phyloP scores from a whole-genome alignment of 306 rosid genomes.

The Glycine latifolia region DNA sequence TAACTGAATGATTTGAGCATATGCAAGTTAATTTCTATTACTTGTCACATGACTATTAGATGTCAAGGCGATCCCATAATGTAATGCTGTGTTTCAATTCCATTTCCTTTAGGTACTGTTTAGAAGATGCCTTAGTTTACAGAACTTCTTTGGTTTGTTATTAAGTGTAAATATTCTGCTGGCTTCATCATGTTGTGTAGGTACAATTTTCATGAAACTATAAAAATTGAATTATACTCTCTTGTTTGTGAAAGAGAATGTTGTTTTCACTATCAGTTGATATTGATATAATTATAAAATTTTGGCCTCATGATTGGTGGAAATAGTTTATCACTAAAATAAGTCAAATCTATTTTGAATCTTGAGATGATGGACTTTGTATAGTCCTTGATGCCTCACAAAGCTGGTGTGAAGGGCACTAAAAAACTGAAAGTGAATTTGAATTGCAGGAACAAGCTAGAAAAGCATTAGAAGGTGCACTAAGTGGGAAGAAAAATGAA shows the following conservation, averaged over 20 bases:
- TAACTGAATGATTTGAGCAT: neutral
- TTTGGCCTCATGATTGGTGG: neutral
- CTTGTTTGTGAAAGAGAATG: conserved; percentile 32
- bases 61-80: conserved; percentile 23
- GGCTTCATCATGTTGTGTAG: conserved; percentile 8
- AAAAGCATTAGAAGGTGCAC: conserved; percentile 95
- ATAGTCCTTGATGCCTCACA: conserved; percentile 1
- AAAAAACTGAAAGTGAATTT: conserved; percentile 28
- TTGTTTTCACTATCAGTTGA: conserved; percentile 10
- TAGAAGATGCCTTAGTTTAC: conserved; percentile 22
- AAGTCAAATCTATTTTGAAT: conserved; percentile 6
- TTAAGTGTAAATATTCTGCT: conserved; percentile 19
- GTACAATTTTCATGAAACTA: neutral
- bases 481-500: conserved; percentile 91
- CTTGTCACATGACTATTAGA: neutral
- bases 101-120: conserved; percentile 30
- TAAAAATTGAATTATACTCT: neutral
- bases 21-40: neutral
- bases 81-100: conserved; percentile 32
- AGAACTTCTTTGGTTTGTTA: conserved; percentile 24
- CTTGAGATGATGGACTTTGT: conserved; percentile 18
- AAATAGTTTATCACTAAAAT: conserved; percentile 28
- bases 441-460: conserved; percentile 84
- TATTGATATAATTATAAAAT: conserved; percentile 41
- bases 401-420: neutral